Evolutionary conservation across 1,139 yeast species (phyloP), one percentile per base, ranked within the genome.

Genomic region (Suhomyces panamericanus): DNA sequence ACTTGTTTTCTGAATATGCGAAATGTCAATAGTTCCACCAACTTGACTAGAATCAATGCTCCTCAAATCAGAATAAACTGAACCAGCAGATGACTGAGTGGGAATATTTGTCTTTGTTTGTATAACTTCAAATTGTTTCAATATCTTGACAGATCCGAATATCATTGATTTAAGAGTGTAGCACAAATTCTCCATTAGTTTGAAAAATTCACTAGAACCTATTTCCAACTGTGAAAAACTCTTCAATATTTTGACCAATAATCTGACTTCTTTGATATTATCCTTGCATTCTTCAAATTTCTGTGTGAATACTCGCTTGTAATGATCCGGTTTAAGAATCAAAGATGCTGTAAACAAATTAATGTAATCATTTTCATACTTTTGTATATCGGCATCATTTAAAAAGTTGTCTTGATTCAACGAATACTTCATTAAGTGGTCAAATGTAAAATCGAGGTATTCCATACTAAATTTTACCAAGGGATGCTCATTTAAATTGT

Each of bases 341-440:
- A 73, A 61, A 3, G 78, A 76, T 4, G 78, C 69, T 1, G 77
- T 68, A 50, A 66, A 70, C 38, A 73, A 69, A 33, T 70, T 69
- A 10, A 72, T 66, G 32, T 70, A 51, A 26, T 75, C 56, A 15
- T 52, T 52, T 37, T 68, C 67, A 43, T 63, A 61, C 8, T 55
- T 47, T 9, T 41, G 39, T 6, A 32, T 24, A 22, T 39, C 24
- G 3, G 29, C 36, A 14, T 50, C 51, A 27, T 47, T 49, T 9
- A 42, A 14, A 26, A 46, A 44, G 14, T 51, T 45, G 22, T 33
- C 35, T 13, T 39, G 38, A 20, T 42, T 41, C 9, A 43, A 16
- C 1, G 42, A 39, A 32, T 27, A 39, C 12, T 14, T 24, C 35
- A 35, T 32, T 15, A 66, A 57, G 42, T 60, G 67, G 14, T 58